Base-by-base conservation (phyloP, 352 stramenopile species). In the Phytophthora pinifolia region DNA sequence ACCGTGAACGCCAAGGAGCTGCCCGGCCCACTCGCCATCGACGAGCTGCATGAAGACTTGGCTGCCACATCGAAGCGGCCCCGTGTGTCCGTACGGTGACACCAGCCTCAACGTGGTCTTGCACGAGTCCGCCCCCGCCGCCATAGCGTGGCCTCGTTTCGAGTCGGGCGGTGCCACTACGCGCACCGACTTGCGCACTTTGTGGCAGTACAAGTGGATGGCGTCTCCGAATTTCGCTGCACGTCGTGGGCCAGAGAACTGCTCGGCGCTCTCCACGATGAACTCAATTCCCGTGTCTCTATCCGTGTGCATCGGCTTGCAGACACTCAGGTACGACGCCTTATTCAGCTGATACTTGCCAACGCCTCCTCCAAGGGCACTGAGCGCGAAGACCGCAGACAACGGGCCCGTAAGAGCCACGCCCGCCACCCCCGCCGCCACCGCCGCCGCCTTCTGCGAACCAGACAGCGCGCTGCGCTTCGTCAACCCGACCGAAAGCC, bases 281-380 rank as follows among this genome's bases (percentile, higher is more conserved):
- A 89, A 87, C 42, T 59, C 65, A 2, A 59, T 74, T 6, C 65
- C 66, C 20, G 18, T 6, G 17, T 49, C 44, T 35, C 56, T 15
- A 29, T 30, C 56, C 9, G 35, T 32, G 13, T 69, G 53, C 17
- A 58, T 35, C 0, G 71, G 56, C 37, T 79, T 79, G 49, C 59
- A 68, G 2, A 88, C 53, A 41, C 63, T 77, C 14, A 89, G 30
- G 15, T 79, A 85, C 20, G 67, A 67, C 25, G 72, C 66, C 53
- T 87, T 89, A 56, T 82, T 89, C 18, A 86, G 45, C 36, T 87
- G 79, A 50, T 87, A 86, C 65, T 80, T 85, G 45, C 74, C 72
- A 7, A 85, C 62, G 31, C 76, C 76, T 35, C 74, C 71, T 9
- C 76, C 72, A 6, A 89, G 49, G 0, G 74, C 79, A 10, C 76